Base-by-base conservation (phyloP, 2,329 filamentous ascomycete genomes). In the Knufia fluminis region DNA sequence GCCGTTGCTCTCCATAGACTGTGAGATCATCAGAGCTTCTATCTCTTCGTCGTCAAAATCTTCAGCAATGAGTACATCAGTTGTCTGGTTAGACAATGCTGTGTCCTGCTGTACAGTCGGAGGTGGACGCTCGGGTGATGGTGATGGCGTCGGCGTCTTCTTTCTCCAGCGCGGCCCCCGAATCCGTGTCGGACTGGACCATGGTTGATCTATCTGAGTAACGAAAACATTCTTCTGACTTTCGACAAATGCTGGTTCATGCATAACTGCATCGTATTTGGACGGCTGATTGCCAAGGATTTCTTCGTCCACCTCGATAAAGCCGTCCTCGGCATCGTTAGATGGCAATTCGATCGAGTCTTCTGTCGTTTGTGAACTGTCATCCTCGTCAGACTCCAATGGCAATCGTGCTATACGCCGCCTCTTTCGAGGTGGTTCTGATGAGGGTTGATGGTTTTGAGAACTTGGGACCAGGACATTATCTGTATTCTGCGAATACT, bases 1-100 rank as follows among this genome's bases (percentile, higher is more conserved):
- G 67, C 17, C 46, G 16, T 26, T 17, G 39, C 69, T 68, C 8
- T 70, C 69, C 7, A 73, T 71, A 12, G 68, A 62, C 22, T 69
- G 71, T 7, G 80, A 77, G 1, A 81, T 79, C 45, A 79, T 80
- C 60, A 90, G 89, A 1, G 82, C 85, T 70, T 88, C 77, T 1
- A 78, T 74, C 0, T 78, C 71, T 53, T 62, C 57, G 58, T 61
- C 52, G 33, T 47, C 55, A 45, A 55, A 48, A 14, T 50, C 51
- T n/a, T 56, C 54, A 28, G 51, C 47, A 14, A 47, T n/a, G 2
- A 47, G 26, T 23, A 54, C 53, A 23, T 54, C 49, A 16, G 51
- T 45, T 17, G 32, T 48, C 10, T 28, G 39, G 6, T 26, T 26
- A 39, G 28, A n/a, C 2, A 22, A 40, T 32, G 20, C 4, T 3